Percentiles rank a stretch among this genome's conserved stretches.
Evolutionary conservation across 192 early-diverging fungal genomes (phyloP).

Genomic region (Rhizophagus clarus): DNA sequence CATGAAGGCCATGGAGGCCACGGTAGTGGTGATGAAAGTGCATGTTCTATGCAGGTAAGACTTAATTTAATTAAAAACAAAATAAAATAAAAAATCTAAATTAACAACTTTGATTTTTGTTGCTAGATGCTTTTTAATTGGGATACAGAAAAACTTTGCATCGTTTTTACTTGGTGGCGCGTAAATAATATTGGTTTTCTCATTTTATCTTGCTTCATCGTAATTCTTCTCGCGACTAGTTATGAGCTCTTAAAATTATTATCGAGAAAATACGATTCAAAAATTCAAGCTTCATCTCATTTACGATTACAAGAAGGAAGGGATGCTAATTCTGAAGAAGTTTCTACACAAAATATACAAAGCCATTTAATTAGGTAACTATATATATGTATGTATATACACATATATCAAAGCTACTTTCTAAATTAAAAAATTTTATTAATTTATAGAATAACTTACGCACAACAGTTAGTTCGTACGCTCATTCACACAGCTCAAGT

Average conservation of each 20-base stretch:
- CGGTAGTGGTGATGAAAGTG: neutral
- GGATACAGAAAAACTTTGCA: slow-evolving; percentile 72
- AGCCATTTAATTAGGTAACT: too few relatives aligned
- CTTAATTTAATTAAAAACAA: too few relatives aligned
- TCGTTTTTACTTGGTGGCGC: slow-evolving; percentile 79
- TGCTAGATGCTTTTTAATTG: slow-evolving; percentile 78
- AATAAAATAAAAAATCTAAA: neutral
- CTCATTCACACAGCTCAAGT: slow-evolving; percentile 68
- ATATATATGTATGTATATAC: too few relatives aligned
- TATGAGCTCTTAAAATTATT: slow-evolving; percentile 52
- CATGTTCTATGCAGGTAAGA: neutral
- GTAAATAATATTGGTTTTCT: slow-evolving; percentile 57
- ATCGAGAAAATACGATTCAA: slow-evolving; percentile 39
- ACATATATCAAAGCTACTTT: too few relatives aligned
- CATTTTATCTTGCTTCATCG: slow-evolving; percentile 59
- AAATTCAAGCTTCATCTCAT: slow-evolving; percentile 23
- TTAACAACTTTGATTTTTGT: neutral
- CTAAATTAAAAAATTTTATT: neutral
- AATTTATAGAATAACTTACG: slow-evolving; percentile 35
- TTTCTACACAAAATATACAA: neutral
- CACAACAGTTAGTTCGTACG: slow-evolving; percentile 59
- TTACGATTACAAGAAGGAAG: neutral
- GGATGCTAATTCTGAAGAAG: neutral
- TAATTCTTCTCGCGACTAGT: slow-evolving; percentile 50
- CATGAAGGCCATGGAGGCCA: too few relatives aligned